Evolutionary conservation across 495 filamentous ascomycete species (phyloP), one percentile per base, ranked within the genome.

Genomic region (Elasticomyces elasticus): DNA sequence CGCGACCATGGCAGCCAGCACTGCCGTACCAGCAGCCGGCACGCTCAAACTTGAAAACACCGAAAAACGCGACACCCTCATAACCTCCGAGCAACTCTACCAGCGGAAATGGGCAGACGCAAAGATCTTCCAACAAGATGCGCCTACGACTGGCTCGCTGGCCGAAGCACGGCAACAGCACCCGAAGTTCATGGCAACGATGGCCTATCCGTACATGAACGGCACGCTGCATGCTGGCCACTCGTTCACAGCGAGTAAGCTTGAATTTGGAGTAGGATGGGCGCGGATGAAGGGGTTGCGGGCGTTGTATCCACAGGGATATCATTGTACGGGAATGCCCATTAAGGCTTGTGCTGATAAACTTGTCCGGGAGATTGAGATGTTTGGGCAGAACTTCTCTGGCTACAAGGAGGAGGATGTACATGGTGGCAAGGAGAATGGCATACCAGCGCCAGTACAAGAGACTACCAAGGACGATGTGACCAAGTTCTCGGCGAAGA

Each of bases 301-400:
- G 42, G 76, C 80, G 54, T 74, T 97, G 41, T 96, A 91, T 69
- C 92, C 92, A 49, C 80, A 87, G 45, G 94, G 92, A 13, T 97
- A 86, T 71, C 92, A 98, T 72, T 94, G 88, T 71, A 96, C 94
- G 0, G 92, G 92, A 65, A 91, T 98, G 81, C 89, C 92, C 4
- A 97, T 98, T 72, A 96, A 95, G 69, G 89, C 92, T 4, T 94
- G 86, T 64, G 91, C 92, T 24, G 92, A 98, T 71, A 97, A 96
- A 72, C 81, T 98, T 31, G 75, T 76, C 43, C 83, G 91, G 50
- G 94, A 98, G 65, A 79, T 95, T 15, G 79, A 87, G 70, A 75
- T 86, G 72, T 98, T 98, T 66, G 94, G 92, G 22, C 70, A 83
- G 64, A 79, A 86, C 62, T 98, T 98, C 60, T 85, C 91, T 67